Base-by-base conservation (phyloP, 768 basidiomycete genomes). In the Leccinum ochraceum region DNA sequence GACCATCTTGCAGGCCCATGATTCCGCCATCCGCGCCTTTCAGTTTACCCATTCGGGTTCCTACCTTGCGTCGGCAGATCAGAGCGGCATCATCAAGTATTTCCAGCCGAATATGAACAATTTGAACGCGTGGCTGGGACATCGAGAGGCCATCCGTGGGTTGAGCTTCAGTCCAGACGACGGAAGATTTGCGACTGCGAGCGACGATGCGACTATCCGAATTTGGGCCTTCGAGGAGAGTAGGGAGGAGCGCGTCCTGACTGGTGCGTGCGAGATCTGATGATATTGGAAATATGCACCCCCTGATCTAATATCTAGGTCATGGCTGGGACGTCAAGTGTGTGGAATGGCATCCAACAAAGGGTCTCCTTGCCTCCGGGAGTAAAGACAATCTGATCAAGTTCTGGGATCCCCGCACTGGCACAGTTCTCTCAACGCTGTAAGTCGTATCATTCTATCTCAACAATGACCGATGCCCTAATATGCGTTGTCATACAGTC, bases 71-170 rank as follows among this genome's bases (percentile, higher is more conserved):
- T 96, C 94, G 17, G 87, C 93, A 28, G 97, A 99, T 79, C 93
- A 95, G 73, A 86, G 81, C 39, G 97, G 97, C 9, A 83, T 94
- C 60, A 94, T 99, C 81, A 99, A 99, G 76, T 99, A 98, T 77
- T 99, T 98, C 71, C 95, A 98, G 66, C 94, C 94, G 36, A 97
- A 98, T 75, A 95, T 98, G 92, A 99, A 98, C 81, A 99, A 99
- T 73, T 78, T 99, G 67, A 93, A 91, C 6, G 92, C 92, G 17
- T 96, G 94, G 86, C 83, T 89, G 50, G 97, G 94, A 0, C 96
- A 97, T 56, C 83, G 90, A n/a, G 96, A 98, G 74, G 92, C 94
- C 7, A 92, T 98, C 61, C 85, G 96, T 39, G 95, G 94, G 0
- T 78, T 98, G 37, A 91, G 85, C 62, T 98, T 96, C 74, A 92